These are phyloP conservation scores for Moesziomyces antarcticus DNA, from an alignment of 1,284 basidiomycete species.

Conservation along the genomic window DNA sequence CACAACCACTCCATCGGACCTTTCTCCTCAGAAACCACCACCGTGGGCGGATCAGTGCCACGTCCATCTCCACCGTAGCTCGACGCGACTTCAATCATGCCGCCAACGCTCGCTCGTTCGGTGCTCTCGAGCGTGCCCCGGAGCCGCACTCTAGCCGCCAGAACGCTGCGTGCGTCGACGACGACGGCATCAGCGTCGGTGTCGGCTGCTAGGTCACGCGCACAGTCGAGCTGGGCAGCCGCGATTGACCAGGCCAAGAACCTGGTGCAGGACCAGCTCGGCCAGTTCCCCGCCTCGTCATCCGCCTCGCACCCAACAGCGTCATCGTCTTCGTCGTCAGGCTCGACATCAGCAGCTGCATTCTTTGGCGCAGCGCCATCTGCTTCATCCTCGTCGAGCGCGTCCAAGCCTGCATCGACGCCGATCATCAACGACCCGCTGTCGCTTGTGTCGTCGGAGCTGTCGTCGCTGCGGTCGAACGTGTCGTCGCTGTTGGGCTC, in stretches of 20 bases:
- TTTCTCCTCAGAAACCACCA: neutral
- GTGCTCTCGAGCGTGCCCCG: conserved; percentile 13
- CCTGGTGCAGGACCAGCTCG: conserved; percentile 39
- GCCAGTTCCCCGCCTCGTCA: conserved; percentile 25
- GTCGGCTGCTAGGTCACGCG: neutral
- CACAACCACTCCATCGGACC: neutral
- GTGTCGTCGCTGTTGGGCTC: conserved; percentile 85
- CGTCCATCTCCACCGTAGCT: neutral
- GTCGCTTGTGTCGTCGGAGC: conserved; percentile 70
- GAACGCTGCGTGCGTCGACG: conserved; percentile 3
- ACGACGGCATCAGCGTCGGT: neutral
- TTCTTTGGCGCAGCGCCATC: conserved; percentile 36
- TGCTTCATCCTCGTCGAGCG: conserved; percentile 4
- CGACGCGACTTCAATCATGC: conserved; percentile 9
- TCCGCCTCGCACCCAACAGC: conserved; percentile 15
- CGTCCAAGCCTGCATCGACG: conserved; percentile 3
- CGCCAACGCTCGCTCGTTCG: conserved; percentile 17
- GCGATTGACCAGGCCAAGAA: conserved; percentile 46
- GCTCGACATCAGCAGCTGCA: conserved; percentile 22
- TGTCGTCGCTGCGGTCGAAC: conserved; percentile 79
- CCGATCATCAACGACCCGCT: conserved; percentile 56
- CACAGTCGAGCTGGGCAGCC: conserved; percentile 44
- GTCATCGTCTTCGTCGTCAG: conserved; percentile 9
- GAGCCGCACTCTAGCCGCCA: conserved; percentile 4
- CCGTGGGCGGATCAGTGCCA: too few species aligned